Base-by-base conservation (phyloP, 257 asterid species). In the Solanum pennellii region DNA sequence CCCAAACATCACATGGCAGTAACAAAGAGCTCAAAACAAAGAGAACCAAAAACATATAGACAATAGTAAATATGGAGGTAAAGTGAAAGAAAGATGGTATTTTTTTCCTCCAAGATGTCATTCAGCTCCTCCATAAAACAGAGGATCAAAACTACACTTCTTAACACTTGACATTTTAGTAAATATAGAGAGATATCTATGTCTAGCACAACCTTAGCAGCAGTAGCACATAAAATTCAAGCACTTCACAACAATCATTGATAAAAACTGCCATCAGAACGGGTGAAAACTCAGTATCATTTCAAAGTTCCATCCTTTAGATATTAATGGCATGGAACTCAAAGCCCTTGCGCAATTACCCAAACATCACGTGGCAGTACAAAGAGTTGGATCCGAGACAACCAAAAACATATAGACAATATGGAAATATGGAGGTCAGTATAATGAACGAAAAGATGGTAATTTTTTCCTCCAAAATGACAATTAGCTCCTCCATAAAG, bases 261-360 rank as follows among this genome's bases (percentile, higher is more conserved):
- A 31, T 44, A 47, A 16, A 47, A 80, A 31, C 21, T 18, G 71
- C 85, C 71, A 82, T 82, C 85, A 82, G 85, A 29, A 82, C 13
- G 85, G 85, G 7, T 10, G 29, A 49, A 49, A 71, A 49, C 85
- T 82, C 21, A 11, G 69, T 16, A 18, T 49, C 45, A 82, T 49
- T 82, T 82, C 85, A 82, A 20, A 49, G 71, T 82, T 20, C 85
- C 85, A 82, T 29, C 45, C 85, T 49, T 49, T 20, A 13, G 15
- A 20, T 27, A 49, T 82, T 39, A 82, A 29, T 1, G 29, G 85
- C 45, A 82, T 49, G 85, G 71, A 82, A 82, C 85, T 82, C 85
- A 82, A 49, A 82, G 85, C 85, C 85, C 71, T 82, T 82, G 85
- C 45, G 69, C 85, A 49, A 82, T 82, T 20, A 82, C 71, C 85